These are phyloP conservation scores for Hypoxylon sp. DNA, from an alignment of 2,329 filamentous ascomycete genomes.

Conservation along the genomic window DNA sequence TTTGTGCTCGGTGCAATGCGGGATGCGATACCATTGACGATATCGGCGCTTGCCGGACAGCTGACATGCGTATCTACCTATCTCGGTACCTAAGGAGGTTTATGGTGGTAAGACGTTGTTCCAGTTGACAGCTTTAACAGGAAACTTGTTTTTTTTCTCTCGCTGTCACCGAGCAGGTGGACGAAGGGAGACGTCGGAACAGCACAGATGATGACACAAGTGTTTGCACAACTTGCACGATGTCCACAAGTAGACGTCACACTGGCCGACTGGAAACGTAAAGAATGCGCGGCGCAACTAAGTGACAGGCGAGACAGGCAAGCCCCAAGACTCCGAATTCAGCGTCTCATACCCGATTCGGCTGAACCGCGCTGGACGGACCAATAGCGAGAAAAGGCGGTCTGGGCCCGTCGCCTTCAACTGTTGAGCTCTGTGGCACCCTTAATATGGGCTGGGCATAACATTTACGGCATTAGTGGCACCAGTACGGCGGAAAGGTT, in stretches of 20 bases:
- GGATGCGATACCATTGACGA: background rate
- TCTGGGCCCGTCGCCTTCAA: slow-evolving; percentile 35
- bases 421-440: slow-evolving; percentile 41
- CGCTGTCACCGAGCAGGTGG: slow-evolving; percentile 3
- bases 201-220: too few relatives aligned
- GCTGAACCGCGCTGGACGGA: slow-evolving; percentile 5
- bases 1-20: background rate
- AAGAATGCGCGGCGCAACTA: background rate
- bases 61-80: too few relatives aligned
- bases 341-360: slow-evolving; percentile 28
- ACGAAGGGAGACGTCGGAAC: slow-evolving; percentile 2
- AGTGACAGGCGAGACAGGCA: slow-evolving; percentile 5
- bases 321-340: slow-evolving; percentile 9
- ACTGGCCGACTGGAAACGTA: background rate
- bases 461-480: background rate
- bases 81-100: too few relatives aligned
- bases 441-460: background rate
- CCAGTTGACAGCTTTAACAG: slow-evolving; percentile 2
- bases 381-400: slow-evolving; percentile 37
- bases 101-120: background rate
- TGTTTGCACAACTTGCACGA: background rate
- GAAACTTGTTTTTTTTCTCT: slow-evolving; percentile 17
- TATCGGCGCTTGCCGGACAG: background rate
- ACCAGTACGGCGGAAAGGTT: slow-evolving; percentile 22
- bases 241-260: background rate